Evolutionary conservation across 495 filamentous ascomycete species (phyloP), one percentile per base, ranked within the genome.

Genomic region (Arthonia radiata): DNA sequence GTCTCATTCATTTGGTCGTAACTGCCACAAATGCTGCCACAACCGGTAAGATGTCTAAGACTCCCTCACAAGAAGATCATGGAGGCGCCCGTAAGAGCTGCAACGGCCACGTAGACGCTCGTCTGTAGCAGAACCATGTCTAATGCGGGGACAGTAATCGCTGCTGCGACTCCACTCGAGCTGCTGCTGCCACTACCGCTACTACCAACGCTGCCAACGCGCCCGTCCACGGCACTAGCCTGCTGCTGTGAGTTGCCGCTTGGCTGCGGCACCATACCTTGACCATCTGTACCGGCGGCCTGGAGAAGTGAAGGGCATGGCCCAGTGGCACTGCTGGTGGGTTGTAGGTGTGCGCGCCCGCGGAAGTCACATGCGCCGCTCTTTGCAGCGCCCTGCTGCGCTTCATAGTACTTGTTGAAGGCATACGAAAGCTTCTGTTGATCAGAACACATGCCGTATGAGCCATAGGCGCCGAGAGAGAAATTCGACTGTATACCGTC

Each of bases 51-150:
- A n/a, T n/a, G n/a, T n/a, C n/a, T n/a, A n/a, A n/a, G n/a, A n/a
- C n/a, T n/a, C n/a, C n/a, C n/a, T 61, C 71, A 90, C 48, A 90
- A 47, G 37, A 80, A 40, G 29, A 83, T 53, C 75, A 90, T 81
- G 28, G 59, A 65, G 29, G 56, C 61, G 39, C 76, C 79, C 18
- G 70, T 62, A 17, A 64, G 47, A 39, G 67, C 49, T 15, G 77
- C 77, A 18, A 60, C 61, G 21, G 72, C 37, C 15, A 71, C 40
- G 39, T 83, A 89, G 5, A 62, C 54, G 37, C 72, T 67, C 12
- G 81, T 34, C 24, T 63, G 65, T 46, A 76, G 46, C 32, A 61
- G 47, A 17, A 73, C 74, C 31, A 72, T 44, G 27, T 60, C 50
- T 25, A 82, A 55, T 21, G 57, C 39, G 29, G 61, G 55, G 23